Evolutionary conservation across 2,329 filamentous ascomycete species (phyloP), one percentile per base, ranked within the genome.

Genomic region (Penicillium sclerotigenum): DNA sequence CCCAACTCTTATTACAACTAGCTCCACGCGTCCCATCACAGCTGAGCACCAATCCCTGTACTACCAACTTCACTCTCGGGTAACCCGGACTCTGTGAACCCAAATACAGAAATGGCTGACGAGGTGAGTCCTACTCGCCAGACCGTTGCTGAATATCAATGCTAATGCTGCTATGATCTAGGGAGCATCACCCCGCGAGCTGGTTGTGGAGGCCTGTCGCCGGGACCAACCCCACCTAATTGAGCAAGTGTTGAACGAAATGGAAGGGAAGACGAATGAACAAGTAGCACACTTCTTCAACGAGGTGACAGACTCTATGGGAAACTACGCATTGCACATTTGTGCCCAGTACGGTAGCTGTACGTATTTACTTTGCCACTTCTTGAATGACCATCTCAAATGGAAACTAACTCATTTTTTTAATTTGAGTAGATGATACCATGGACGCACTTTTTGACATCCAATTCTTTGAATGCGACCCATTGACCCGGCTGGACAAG

Each of bases 191-290:
- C 85, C 87, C 45, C 83, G 87, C 73, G 93, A 97, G 79, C 84
- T 90, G 69, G 84, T 97, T 66, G 85, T 97, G 76, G 93, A 96
- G 79, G 90, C 94, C 67, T 96, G 90, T 78, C 90, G 93, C 59
- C 85, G 91, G 70, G 93, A 97, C 82, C 97, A 97, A 77, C 87
- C 87, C 64, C 87, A 93, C 52, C 85, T 97, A 58, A 85, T 97
- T 54, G 77, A 83, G 66, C 87, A 94, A 67, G 83, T 92, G 55
- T 81, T 97, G 64, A 76, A 82, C 40, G 77, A 78, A 62, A 78
- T 84, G 69, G 83, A 83, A 62, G 76, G 78, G 56, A 85, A 87
- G 52, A 71, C 78, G 8, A 75, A 80, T 52, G 81, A 84, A 57
- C 81, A 89, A 67, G 85, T 90, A 58, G 86, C 91, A 33, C 74